phyloP scores from a whole-genome alignment of 345 rosid species.

The Hypericum androsaemum region DNA sequence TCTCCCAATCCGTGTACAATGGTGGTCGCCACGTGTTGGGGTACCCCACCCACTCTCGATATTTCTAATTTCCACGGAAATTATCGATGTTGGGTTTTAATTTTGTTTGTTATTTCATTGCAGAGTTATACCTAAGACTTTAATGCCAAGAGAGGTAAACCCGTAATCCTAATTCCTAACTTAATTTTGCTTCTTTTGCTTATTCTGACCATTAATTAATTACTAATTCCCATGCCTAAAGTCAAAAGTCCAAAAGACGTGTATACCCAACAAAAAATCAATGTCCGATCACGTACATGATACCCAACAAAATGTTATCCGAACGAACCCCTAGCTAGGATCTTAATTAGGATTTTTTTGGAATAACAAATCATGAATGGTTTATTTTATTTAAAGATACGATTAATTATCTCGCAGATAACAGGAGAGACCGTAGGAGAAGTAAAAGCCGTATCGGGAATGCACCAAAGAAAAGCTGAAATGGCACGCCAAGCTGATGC shows the following conservation, averaged over 20 bases:
- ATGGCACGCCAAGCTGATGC: constrained; percentile 85
- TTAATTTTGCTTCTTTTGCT: no score
- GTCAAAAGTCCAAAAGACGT: no score
- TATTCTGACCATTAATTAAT: no score
- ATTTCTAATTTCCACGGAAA: background rate
- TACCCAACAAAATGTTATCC: no score
- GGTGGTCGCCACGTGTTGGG: constrained; percentile 30
- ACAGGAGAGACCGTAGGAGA: constrained; percentile 66
- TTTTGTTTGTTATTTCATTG: background rate
- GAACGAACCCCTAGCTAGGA: no score
- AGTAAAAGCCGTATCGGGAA: constrained; percentile 55
- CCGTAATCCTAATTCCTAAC: no score
- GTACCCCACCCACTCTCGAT: constrained; percentile 3
- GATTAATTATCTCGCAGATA: constrained; percentile 20
- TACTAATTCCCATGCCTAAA: no score
- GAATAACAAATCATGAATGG: background rate
- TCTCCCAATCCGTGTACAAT: constrained; percentile 22
- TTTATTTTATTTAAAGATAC: background rate
- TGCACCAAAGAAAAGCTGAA: constrained; percentile 79
- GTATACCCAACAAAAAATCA: no score
- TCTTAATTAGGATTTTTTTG: no score
- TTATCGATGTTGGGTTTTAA: background rate
- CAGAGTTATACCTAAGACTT: constrained; percentile 27
- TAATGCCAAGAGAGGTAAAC: constrained; percentile 28
- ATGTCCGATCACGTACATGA: no score